A percentile compares a stretch with the other conserved stretches of the same genome.
Conservation (phyloP, 345 rosid species). For the Corchorus olitorius region DNA sequence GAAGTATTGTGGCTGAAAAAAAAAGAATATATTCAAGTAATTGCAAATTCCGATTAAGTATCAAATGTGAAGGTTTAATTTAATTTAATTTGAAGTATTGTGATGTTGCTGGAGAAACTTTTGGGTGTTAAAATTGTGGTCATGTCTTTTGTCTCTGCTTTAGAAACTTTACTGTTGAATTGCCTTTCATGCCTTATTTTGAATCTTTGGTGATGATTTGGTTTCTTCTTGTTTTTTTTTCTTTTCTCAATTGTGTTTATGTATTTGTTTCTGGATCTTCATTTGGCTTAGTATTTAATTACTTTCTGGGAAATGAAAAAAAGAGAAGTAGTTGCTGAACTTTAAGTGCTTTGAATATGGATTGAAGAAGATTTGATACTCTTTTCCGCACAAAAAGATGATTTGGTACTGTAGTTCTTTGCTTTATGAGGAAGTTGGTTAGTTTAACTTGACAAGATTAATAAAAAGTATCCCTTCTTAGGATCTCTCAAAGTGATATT, state of each 20-base stretch:
- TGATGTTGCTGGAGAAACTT: no score
- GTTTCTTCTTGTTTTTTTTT: not conserved
- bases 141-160: no score
- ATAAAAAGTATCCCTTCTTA: not conserved
- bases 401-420: not conserved
- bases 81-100: no score
- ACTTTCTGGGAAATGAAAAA: slow-evolving; percentile 8
- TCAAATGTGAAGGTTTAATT: no score
- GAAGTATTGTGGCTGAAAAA: no score
- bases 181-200: no score
- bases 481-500: not conserved
- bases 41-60: no score
- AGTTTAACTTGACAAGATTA: not conserved
- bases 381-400: not conserved
- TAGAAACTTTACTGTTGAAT: no score
- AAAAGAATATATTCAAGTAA: no score
- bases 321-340: not conserved
- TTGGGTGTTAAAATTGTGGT: no score
- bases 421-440: not conserved
- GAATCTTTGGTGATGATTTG: not conserved
- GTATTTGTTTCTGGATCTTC: not conserved
- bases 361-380: not conserved
- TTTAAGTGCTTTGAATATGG: not conserved
- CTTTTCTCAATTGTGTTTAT: not conserved
- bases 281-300: not conserved